Conservation (phyloP, 768 basidiomycete species). For the Nidularia pulvinata region DNA sequence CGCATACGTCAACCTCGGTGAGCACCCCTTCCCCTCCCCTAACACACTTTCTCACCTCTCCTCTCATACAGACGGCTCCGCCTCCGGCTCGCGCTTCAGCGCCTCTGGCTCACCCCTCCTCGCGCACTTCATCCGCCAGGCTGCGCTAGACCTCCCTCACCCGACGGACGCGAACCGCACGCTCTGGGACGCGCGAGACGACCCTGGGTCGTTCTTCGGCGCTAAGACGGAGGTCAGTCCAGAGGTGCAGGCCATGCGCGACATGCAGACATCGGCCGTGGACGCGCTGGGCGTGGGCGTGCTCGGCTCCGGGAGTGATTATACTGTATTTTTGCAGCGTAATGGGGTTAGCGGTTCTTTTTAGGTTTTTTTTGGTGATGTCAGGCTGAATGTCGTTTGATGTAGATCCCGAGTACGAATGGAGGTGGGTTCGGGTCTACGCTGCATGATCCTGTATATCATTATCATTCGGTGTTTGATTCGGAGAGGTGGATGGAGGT, state of each 20-base stretch:
- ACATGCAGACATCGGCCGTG: slow-evolving; percentile 20
- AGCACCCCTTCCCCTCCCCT: background rate
- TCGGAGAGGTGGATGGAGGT: slow-evolving; percentile 69
- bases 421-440: slow-evolving; percentile 34
- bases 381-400: background rate
- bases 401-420: slow-evolving; percentile 40
- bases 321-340: slow-evolving; percentile 87
- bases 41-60: background rate
- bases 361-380: background rate
- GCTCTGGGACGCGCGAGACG: slow-evolving; percentile 78
- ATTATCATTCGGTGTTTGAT: slow-evolving; percentile 81
- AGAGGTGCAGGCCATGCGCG: slow-evolving; percentile 28
- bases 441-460: slow-evolving; percentile 63
- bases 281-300: slow-evolving; percentile 25
- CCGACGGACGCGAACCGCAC: slow-evolving; percentile 63
- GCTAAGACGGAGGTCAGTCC: slow-evolving; percentile 23
- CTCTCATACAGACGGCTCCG: slow-evolving; percentile 47
- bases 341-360: slow-evolving; percentile 32
- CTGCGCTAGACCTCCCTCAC: slow-evolving; percentile 74
- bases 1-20: slow-evolving; percentile 76
- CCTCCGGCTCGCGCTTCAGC: slow-evolving; percentile 58
- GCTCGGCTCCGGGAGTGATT: slow-evolving; percentile 91
- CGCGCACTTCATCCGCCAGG: slow-evolving; percentile 66
- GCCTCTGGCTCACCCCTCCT: slow-evolving; percentile 77
- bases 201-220: slow-evolving; percentile 51